phyloP scores from a whole-genome alignment of 352 stramenopile species.

The Achlya hypogyna region DNA sequence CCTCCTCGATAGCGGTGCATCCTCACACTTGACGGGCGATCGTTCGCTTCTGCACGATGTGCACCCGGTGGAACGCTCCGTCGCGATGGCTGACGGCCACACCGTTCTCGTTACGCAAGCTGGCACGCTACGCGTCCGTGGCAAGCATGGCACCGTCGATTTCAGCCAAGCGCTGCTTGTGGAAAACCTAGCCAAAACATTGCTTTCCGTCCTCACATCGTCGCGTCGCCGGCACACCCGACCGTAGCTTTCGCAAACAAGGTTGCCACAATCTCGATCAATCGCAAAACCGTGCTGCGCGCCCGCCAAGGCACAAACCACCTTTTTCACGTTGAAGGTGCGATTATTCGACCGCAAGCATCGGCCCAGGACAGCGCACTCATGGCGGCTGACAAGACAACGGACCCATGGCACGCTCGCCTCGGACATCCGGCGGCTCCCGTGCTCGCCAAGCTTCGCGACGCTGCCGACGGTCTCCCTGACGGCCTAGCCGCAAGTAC shows the following conservation, averaged over 20 bases:
- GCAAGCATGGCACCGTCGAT: neutral
- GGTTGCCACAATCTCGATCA: neutral
- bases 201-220: neutral
- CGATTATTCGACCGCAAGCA: neutral
- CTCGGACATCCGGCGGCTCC: no score
- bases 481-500: no score
- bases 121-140: neutral
- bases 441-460: no score
- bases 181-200: conserved; percentile 7
- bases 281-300: neutral
- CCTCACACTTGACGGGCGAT: neutral
- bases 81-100: conserved; percentile 21
- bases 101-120: conserved; percentile 8
- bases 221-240: neutral
- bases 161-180: conserved; percentile 23
- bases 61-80: neutral
- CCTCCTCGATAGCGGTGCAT: neutral
- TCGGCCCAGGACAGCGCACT: neutral
- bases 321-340: neutral
- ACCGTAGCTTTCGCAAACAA: neutral
- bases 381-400: neutral
- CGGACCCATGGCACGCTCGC: no score
- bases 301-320: neutral
- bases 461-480: no score
- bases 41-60: neutral